Evolutionary conservation across 805 yeast species (phyloP).

Genomic region (Starmerella sirachaensis): DNA sequence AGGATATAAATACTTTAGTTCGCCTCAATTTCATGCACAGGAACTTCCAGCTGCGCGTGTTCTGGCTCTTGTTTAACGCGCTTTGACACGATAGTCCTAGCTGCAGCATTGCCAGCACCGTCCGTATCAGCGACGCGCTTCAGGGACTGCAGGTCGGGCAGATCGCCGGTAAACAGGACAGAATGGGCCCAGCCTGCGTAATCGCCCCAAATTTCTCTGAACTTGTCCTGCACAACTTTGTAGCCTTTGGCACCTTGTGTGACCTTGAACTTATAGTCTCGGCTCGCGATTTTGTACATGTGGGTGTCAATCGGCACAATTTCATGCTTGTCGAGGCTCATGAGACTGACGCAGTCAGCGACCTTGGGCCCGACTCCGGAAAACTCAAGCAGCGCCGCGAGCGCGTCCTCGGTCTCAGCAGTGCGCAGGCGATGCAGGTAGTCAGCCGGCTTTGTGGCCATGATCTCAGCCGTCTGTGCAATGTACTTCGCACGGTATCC

Average conservation of each 20-base stretch:
- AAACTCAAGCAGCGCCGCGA: slow-evolving; percentile 48
- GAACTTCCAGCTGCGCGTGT: too few species aligned
- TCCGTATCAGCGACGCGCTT: slow-evolving; percentile 6
- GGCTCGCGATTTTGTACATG: slow-evolving; percentile 74
- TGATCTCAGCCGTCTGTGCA: slow-evolving; percentile 54
- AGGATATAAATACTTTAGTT: too few species aligned
- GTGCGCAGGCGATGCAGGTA: slow-evolving; percentile 35
- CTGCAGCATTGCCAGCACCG: too few species aligned
- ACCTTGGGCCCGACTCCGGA: slow-evolving; percentile 96
- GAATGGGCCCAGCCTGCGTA: slow-evolving; percentile 99
- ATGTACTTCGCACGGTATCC: slow-evolving; percentile 91
- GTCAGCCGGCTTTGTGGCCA: slow-evolving; percentile 33
- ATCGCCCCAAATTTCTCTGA: slow-evolving; percentile 66
- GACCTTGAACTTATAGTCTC: slow-evolving; percentile 52
- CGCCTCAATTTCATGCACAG: too few species aligned
- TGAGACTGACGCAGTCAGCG: slow-evolving; percentile 89
- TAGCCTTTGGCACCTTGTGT: slow-evolving; percentile 37
- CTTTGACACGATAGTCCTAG: not conserved
- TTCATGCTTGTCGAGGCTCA: slow-evolving; percentile 78
- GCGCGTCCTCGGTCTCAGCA: slow-evolving; percentile 41
- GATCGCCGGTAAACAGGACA: slow-evolving; percentile 79
- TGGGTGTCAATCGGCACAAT: slow-evolving; percentile 95
- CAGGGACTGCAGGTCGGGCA: slow-evolving; percentile 45
- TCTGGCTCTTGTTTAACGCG: slow-evolving; percentile 1
- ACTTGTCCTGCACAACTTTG: slow-evolving; percentile 44